Percentiles rank a stretch among this genome's conserved stretches.
Conservation (phyloP, 257 asterid species). For the Solanum appendiculatum region DNA sequence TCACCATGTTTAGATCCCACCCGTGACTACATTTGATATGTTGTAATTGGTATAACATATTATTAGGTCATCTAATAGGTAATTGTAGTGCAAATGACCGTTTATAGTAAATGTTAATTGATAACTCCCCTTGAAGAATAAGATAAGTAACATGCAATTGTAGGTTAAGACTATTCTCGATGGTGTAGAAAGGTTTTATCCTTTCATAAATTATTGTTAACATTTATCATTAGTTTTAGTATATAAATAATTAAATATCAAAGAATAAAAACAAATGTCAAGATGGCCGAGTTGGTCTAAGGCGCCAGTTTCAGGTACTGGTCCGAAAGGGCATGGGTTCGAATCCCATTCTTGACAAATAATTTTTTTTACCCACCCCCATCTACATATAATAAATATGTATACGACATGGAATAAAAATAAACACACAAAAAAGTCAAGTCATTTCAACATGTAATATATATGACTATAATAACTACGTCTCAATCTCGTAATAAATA, state of each 20-base stretch:
- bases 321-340: conserved; percentile 2
- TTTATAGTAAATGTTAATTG: neutral
- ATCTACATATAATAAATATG: too few species aligned
- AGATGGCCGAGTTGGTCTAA: conserved; percentile 6
- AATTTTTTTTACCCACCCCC: too few species aligned
- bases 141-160: neutral
- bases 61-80: neutral
- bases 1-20: neutral
- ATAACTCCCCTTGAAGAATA: neutral
- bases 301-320: neutral
- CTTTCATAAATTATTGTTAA: neutral
- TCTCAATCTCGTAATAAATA: too few species aligned
- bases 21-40: neutral
- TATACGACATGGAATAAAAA: too few species aligned
- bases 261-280: neutral
- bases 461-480: too few species aligned
- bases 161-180: neutral
- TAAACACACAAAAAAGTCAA: too few species aligned
- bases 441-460: too few species aligned
- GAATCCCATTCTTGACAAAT: neutral
- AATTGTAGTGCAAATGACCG: neutral
- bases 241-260: too few species aligned
- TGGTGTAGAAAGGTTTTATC: neutral
- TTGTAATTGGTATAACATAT: neutral
- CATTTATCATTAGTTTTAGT: neutral